phyloP scores from a whole-genome alignment of 495 filamentous ascomycete species.

The Podospora anserina region DNA sequence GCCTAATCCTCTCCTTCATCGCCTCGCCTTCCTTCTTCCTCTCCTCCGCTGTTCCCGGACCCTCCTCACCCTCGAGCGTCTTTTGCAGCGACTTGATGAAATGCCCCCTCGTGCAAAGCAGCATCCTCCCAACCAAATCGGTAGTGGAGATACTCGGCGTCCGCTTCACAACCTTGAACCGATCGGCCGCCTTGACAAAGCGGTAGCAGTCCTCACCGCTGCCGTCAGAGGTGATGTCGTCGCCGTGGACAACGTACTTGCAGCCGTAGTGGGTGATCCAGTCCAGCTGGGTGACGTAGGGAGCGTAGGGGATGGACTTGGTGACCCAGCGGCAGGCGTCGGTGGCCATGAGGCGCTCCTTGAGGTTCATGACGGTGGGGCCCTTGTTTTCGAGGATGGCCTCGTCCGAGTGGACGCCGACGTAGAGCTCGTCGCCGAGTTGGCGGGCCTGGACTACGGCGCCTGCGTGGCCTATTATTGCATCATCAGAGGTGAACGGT shows the following conservation, averaged over 20 bases:
- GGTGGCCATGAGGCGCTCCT: conserved; percentile 83
- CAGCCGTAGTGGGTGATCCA: conserved; percentile 96
- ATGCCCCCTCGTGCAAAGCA: conserved; percentile 85
- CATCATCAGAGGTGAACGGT: conserved; percentile 1
- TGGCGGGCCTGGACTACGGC: conserved; percentile 78
- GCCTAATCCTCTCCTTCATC: conserved; percentile 66
- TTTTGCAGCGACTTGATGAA: conserved; percentile 73
- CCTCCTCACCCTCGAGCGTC: conserved; percentile 67
- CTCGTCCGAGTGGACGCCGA: conserved; percentile 92
- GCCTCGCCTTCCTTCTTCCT: conserved; percentile 53
- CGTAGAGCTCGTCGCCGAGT: conserved; percentile 79
- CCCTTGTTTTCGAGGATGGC: conserved; percentile 95
- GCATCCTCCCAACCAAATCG: conserved; percentile 94
- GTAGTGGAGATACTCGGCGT: conserved; percentile 96
- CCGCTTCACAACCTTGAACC: conserved; percentile 93
- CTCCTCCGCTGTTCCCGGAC: conserved; percentile 64
- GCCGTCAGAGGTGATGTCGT: conserved; percentile 94
- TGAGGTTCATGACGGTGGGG: conserved; percentile 91
- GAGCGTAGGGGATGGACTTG: conserved; percentile 74
- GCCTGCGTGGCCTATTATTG: conserved; percentile 75
- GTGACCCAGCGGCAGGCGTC: conserved; percentile 95
- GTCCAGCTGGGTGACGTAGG: conserved; percentile 88
- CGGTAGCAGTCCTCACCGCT: conserved; percentile 94
- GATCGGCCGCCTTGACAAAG: conserved; percentile 84
- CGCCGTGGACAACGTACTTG: conserved; percentile 91